A percentile compares a stretch with the other conserved stretches of the same genome.
Conservation (phyloP, 2,329 filamentous ascomycete species). For the Didymella pomorum region DNA sequence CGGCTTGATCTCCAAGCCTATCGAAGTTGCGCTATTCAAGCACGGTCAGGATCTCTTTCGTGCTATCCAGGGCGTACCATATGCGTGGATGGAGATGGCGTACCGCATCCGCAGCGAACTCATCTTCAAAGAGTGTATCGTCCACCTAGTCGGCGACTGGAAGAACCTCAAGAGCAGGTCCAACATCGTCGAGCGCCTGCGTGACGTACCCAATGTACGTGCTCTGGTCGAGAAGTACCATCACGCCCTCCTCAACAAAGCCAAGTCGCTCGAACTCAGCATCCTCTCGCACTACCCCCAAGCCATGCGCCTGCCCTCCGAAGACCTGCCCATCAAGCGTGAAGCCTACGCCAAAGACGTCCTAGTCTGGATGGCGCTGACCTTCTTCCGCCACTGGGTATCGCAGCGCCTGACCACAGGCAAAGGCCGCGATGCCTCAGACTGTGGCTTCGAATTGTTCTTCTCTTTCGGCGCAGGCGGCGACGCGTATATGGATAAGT, state of each 20-base stretch:
- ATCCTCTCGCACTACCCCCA: slow-evolving; percentile 41
- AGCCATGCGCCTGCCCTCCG: slow-evolving; percentile 34
- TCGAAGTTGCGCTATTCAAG: slow-evolving; percentile 59
- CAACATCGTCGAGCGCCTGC: slow-evolving; percentile 25
- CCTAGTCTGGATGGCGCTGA: slow-evolving; percentile 60
- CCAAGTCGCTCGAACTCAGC: slow-evolving; percentile 37
- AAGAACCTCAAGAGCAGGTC: slow-evolving; percentile 26
- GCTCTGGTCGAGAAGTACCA: slow-evolving; percentile 46
- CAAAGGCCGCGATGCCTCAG: slow-evolving; percentile 49
- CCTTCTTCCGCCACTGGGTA: slow-evolving; percentile 59
- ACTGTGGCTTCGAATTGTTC: slow-evolving; percentile 60
- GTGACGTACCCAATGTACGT: slow-evolving; percentile 31
- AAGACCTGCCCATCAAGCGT: slow-evolving; percentile 49
- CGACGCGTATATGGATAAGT: slow-evolving; percentile 54
- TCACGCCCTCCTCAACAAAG: slow-evolving; percentile 34
- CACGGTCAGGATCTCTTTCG: slow-evolving; percentile 57
- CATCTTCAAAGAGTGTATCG: slow-evolving; percentile 56
- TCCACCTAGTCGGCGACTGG: slow-evolving; percentile 57
- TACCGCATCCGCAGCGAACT: slow-evolving; percentile 56
- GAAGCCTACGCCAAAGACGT: slow-evolving; percentile 59
- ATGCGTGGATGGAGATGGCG: slow-evolving; percentile 57
- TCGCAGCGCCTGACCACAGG: slow-evolving; percentile 52
- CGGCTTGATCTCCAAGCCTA: slow-evolving; percentile 53
- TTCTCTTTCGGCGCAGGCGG: slow-evolving; percentile 51
- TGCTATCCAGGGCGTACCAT: slow-evolving; percentile 54